These are phyloP conservation scores for Heritiera littoralis DNA, from an alignment of 345 rosid genomes.

Conservation along the genomic window DNA sequence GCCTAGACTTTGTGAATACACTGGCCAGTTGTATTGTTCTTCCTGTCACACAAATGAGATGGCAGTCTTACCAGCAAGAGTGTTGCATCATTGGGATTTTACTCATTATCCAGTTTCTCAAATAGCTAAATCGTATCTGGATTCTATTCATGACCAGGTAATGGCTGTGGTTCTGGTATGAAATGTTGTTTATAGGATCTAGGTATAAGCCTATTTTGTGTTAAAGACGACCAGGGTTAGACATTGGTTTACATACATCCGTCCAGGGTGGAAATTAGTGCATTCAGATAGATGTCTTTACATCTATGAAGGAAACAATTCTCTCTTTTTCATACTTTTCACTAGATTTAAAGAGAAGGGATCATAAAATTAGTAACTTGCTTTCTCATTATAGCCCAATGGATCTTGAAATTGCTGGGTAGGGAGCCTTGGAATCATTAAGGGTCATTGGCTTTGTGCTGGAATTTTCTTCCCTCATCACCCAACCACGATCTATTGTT, in stretches of 20 bases:
- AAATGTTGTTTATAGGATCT: not conserved
- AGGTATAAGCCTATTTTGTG: not conserved
- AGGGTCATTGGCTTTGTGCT: not conserved
- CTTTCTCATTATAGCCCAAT: not conserved
- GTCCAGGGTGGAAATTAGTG: not conserved
- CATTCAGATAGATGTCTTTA: not conserved
- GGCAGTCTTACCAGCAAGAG: slow-evolving; percentile 89
- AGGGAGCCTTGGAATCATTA: slow-evolving; percentile 9
- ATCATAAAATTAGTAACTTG: not conserved
- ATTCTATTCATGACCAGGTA: slow-evolving; percentile 93
- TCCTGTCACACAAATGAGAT: slow-evolving; percentile 84
- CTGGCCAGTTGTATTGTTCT: slow-evolving; percentile 88
- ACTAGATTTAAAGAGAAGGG: not conserved
- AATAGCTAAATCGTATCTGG: slow-evolving; percentile 89
- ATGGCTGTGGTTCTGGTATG: not conserved
- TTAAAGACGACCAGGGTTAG: not conserved
- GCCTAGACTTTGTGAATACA: slow-evolving; percentile 88
- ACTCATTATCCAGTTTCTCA: slow-evolving; percentile 47
- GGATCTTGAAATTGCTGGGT: slow-evolving; percentile 19
- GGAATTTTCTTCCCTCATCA: not conserved
- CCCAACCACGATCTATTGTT: not conserved
- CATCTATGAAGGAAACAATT: not conserved
- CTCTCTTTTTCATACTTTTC: not conserved
- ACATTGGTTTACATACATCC: not conserved
- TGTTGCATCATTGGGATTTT: slow-evolving; percentile 94